Evolutionary conservation across 768 basidiomycete species (phyloP).

Genomic region (Podaxis sp.): DNA sequence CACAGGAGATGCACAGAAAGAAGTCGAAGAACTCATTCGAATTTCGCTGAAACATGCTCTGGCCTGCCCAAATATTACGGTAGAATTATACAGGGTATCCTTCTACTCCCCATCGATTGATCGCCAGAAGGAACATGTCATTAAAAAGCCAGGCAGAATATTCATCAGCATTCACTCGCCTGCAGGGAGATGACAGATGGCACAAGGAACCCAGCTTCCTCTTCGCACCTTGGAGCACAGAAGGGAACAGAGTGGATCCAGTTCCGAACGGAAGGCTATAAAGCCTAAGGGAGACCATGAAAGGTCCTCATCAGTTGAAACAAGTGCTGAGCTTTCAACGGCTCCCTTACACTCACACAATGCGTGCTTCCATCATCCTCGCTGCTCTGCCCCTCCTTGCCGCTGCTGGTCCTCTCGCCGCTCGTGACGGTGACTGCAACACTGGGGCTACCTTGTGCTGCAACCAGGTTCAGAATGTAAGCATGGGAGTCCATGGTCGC

Average conservation of each 20-base stretch:
- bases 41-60: not conserved
- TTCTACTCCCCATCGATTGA: conserved; percentile 8
- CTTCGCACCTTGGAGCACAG: too few species aligned
- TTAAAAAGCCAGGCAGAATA: too few species aligned
- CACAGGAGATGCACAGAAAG: not conserved
- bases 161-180: too few species aligned
- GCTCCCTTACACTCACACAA: not conserved
- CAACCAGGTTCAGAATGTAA: conserved; percentile 13
- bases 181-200: too few species aligned
- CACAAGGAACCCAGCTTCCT: too few species aligned
- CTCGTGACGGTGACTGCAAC: conserved; percentile 16
- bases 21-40: not conserved
- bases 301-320: not conserved
- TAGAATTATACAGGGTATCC: not conserved
- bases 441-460: conserved; percentile 6
- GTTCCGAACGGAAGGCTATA: too few species aligned
- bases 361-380: conserved; percentile 13
- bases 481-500: not conserved
- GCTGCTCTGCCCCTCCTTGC: conserved; percentile 14
- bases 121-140: too few species aligned
- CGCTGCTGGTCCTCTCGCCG: conserved; percentile 20
- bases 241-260: too few species aligned
- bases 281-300: conserved; percentile 1
- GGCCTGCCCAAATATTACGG: not conserved
- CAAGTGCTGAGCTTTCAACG: not conserved